phyloP scores from a whole-genome alignment of 768 basidiomycete genomes.

The Cyclocybe cylindracea region DNA sequence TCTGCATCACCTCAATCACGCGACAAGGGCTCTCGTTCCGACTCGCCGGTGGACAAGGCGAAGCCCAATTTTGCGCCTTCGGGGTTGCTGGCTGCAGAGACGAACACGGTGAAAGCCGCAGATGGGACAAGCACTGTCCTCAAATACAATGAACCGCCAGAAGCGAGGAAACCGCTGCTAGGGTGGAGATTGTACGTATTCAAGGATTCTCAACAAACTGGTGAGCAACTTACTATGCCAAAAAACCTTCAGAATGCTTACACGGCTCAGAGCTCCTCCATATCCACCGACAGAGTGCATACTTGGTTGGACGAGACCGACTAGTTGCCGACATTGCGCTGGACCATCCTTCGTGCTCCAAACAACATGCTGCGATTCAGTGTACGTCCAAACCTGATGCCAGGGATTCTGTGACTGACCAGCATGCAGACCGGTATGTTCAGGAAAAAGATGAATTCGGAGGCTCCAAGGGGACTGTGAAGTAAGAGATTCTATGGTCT shows the following conservation, averaged over 20 bases:
- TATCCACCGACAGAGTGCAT: constrained; percentile 92
- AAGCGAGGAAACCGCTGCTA: constrained; percentile 87
- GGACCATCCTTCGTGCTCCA: constrained; percentile 97
- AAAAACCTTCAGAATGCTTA: neutral
- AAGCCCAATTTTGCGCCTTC: constrained; percentile 92
- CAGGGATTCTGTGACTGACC: constrained; percentile 4
- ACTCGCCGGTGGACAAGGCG: constrained; percentile 49
- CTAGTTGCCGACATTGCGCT: constrained; percentile 84
- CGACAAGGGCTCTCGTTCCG: constrained; percentile 42
- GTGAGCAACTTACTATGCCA: constrained; percentile 46
- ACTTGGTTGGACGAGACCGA: constrained; percentile 88
- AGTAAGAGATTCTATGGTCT: constrained; percentile 53
- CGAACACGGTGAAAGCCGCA: constrained; percentile 79
- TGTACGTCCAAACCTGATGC: constrained; percentile 45
- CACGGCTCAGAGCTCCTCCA: constrained; percentile 77
- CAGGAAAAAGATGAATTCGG: constrained; percentile 90
- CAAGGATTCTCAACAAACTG: constrained; percentile 90
- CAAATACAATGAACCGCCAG: constrained; percentile 98
- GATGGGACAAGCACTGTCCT: constrained; percentile 83
- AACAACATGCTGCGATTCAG: constrained; percentile 97
- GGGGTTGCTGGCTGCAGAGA: constrained; percentile 93
- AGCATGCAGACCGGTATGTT: constrained; percentile 69
- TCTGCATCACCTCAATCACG: constrained; percentile 63
- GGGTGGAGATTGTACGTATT: constrained; percentile 98
- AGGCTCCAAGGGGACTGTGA: constrained; percentile 70